phyloP scores from a whole-genome alignment of 2,329 filamentous ascomycete genomes.

The Trichothecium roseum region DNA sequence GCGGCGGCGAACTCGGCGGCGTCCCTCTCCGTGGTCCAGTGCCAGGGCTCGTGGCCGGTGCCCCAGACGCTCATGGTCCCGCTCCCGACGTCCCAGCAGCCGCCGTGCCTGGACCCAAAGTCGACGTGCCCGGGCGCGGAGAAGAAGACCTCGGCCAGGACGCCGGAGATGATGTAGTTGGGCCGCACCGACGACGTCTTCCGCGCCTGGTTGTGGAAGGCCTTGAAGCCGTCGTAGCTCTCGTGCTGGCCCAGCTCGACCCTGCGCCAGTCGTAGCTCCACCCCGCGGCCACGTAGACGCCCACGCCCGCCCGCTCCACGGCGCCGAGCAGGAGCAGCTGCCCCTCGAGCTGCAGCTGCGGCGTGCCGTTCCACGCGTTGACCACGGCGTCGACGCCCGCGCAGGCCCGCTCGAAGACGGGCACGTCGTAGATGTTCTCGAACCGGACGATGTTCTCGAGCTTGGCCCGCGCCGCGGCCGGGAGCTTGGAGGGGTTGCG shows the following conservation, averaged over 20 bases:
- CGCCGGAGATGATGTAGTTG: constrained; percentile 18
- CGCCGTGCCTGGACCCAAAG: neutral
- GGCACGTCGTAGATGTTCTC: constrained; percentile 16
- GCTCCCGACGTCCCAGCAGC: neutral
- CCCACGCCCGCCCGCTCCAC: constrained; percentile 22
- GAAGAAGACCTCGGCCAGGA: constrained; percentile 15
- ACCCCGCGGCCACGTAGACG: constrained; percentile 16
- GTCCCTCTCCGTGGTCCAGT: constrained; percentile 2
- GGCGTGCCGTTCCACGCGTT: constrained; percentile 16
- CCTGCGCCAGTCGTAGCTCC: constrained; percentile 21
- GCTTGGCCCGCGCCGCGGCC: constrained; percentile 4
- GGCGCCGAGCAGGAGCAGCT: constrained; percentile 23
- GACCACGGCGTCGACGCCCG: constrained; percentile 24
- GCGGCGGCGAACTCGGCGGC: constrained; percentile 4
- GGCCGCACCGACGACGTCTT: constrained; percentile 16
- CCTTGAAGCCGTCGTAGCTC: constrained; percentile 20
- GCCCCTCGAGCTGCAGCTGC: constrained; percentile 16
- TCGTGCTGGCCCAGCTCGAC: constrained; percentile 17
- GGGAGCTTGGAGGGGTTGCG: constrained; percentile 18
- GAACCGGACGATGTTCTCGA: constrained; percentile 17
- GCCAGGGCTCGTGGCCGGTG: constrained; percentile 2
- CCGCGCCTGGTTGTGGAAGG: constrained; percentile 19
- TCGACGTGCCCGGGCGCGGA: neutral
- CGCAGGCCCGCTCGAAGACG: constrained; percentile 18
- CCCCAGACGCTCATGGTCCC: neutral